Percentiles rank a stretch among this genome's conserved stretches.
Conservation (phyloP, 257 asterid genomes). For the Avicennia marina region DNA sequence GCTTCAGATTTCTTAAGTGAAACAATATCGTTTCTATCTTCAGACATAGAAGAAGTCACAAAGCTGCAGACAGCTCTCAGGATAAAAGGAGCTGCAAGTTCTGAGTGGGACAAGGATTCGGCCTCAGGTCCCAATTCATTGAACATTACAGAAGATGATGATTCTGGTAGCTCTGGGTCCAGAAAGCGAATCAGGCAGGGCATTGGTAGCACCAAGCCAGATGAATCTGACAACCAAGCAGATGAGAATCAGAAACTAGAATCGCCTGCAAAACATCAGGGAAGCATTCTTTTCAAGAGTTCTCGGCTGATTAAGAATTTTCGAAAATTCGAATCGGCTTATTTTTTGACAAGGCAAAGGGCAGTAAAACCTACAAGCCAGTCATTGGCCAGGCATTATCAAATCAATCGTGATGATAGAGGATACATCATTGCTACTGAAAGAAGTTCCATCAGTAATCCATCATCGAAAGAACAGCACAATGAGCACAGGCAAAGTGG, state of each 20-base stretch:
- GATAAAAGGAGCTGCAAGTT: constrained; percentile 40
- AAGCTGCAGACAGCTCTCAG: constrained; percentile 51
- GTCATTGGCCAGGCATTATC: constrained; percentile 42
- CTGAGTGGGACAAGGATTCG: constrained; percentile 35
- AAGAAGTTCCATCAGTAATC: constrained; percentile 72
- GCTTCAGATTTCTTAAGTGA: constrained; percentile 56
- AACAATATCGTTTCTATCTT: constrained; percentile 56
- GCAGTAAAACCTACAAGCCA: constrained; percentile 36
- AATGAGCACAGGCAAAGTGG: constrained; percentile 51
- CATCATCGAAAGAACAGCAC: constrained; percentile 43
- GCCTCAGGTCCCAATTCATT: constrained; percentile 26
- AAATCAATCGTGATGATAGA: constrained; percentile 42
- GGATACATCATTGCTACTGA: constrained; percentile 52
- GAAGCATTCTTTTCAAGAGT: constrained; percentile 42
- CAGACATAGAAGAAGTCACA: constrained; percentile 75
- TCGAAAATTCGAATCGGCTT: constrained; percentile 74
- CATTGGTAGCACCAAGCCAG: constrained; percentile 15
- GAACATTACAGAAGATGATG: constrained; percentile 41
- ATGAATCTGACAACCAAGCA: constrained; percentile 31
- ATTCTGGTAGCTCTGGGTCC: constrained; percentile 57
- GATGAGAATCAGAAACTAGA: constrained; percentile 32
- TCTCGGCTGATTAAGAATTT: constrained; percentile 82
- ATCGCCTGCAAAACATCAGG: constrained; percentile 35
- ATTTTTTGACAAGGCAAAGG: constrained; percentile 60
- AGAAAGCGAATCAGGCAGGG: constrained; percentile 71